A percentile compares a stretch with the other conserved stretches of the same genome.
Conservation (phyloP, 78 protist genomes). For the Dictyostelium citrinum region DNA sequence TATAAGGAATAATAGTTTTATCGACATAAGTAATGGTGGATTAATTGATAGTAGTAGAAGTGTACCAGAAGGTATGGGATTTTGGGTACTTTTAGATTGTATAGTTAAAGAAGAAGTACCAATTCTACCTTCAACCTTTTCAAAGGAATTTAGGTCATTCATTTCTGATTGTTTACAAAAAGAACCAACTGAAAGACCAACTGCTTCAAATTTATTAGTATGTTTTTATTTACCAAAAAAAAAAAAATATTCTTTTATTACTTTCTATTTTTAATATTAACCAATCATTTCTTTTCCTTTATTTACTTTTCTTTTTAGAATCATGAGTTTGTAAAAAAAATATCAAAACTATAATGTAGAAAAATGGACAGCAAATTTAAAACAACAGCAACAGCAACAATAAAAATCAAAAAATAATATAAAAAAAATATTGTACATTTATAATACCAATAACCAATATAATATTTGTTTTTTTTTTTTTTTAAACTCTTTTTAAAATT, state of each 20-base stretch:
- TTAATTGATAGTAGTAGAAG: neutral
- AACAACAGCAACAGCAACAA: neutral
- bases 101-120: constrained; percentile 82
- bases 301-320: neutral
- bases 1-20: neutral
- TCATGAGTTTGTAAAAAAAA: neutral
- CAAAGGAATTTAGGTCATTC: constrained; percentile 66
- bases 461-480: neutral
- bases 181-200: constrained; percentile 79
- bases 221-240: neutral
- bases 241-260: neutral
- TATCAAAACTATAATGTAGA: neutral
- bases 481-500: neutral
- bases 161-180: constrained; percentile 68
- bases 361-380: neutral
- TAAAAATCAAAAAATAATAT: neutral
- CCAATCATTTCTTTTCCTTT: neutral
- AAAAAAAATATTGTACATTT: neutral
- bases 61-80: constrained; percentile 44
- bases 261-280: neutral
- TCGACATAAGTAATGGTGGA: neutral
- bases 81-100: constrained; percentile 78
- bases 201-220: constrained; percentile 23
- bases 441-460: neutral
- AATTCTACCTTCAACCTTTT: constrained; percentile 11